Evolutionary conservation across 257 asterid genomes (phyloP).

Genomic region (Anisodus tanguticus): DNA sequence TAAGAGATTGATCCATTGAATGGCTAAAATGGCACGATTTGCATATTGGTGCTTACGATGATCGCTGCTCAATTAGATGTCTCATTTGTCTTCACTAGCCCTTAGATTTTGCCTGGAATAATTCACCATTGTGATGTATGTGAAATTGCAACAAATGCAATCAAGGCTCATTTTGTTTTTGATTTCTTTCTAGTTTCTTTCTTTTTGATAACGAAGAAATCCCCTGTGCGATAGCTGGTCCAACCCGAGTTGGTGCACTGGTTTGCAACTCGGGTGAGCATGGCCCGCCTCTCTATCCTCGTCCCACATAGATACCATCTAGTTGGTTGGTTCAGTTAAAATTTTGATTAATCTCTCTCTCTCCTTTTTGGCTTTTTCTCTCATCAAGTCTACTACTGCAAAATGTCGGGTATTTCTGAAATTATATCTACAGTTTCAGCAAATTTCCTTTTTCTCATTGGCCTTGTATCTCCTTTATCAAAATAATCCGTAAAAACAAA

Average conservation of each 20-base stretch:
- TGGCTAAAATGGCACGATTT: not conserved
- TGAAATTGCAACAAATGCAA: not conserved
- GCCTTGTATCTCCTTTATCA: not conserved
- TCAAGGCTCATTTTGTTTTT: constrained; percentile 4
- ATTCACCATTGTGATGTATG: not conserved
- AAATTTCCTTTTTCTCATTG: not conserved
- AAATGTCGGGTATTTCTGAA: not conserved
- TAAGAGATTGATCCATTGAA: not conserved
- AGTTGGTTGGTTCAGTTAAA: not conserved
- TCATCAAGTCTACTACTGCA: not conserved
- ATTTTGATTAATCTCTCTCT: not conserved
- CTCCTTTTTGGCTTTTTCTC: not conserved
- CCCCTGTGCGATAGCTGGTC: not conserved
- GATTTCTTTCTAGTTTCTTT: constrained; percentile 15
- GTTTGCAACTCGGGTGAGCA: not conserved
- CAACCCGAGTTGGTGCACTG: not conserved
- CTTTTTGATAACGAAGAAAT: constrained; percentile 10
- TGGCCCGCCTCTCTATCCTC: not conserved
- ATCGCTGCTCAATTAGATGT: not conserved
- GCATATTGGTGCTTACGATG: not conserved
- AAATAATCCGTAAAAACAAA: constrained; percentile 9
- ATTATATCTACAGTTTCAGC: not conserved
- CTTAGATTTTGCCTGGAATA: constrained; percentile 16
- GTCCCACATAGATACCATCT: not conserved
- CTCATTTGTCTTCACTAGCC: constrained; percentile 7